Conservation (phyloP, 75 land plant genomes). For the Selaginella tamariscina region DNA sequence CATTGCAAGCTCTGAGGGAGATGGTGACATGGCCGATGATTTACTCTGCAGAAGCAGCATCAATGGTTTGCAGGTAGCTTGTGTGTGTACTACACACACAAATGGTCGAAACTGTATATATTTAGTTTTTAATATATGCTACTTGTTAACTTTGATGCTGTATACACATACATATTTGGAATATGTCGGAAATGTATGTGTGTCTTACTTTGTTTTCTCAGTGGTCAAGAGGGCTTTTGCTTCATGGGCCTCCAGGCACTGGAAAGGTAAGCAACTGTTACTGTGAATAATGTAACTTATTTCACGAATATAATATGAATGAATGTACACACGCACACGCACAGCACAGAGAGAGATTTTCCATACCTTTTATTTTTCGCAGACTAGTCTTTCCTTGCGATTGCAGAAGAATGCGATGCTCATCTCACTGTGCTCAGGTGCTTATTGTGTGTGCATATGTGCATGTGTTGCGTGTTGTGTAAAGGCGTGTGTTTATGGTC, state of each 20-base stretch:
- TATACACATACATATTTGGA: too few relatives aligned
- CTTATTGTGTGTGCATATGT: neutral
- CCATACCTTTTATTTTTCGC: neutral
- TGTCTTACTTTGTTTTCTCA: constrained; percentile 18
- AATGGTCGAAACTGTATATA: too few relatives aligned
- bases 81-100: neutral
- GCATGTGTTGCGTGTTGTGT: constrained; percentile 1
- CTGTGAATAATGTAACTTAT: too few relatives aligned
- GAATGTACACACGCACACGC: too few relatives aligned
- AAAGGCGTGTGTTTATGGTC: neutral
- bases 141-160: too few relatives aligned
- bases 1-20: constrained; percentile 62
- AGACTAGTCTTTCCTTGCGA: constrained; percentile 82
- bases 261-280: constrained; percentile 50
- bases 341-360: too few relatives aligned
- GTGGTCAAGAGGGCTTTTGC: constrained; percentile 83
- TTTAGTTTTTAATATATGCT: too few relatives aligned
- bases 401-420: constrained; percentile 59
- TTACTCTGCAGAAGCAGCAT: constrained; percentile 38
- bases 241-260: constrained; percentile 84
- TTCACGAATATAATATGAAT: too few relatives aligned
- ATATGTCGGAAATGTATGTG: too few relatives aligned
- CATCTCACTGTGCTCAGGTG: constrained; percentile 60
- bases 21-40: constrained; percentile 48
- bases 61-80: constrained; percentile 55